These are phyloP conservation scores for Aspergillus proliferans DNA, from an alignment of 2,329 filamentous ascomycete species.

Conservation along the genomic window DNA sequence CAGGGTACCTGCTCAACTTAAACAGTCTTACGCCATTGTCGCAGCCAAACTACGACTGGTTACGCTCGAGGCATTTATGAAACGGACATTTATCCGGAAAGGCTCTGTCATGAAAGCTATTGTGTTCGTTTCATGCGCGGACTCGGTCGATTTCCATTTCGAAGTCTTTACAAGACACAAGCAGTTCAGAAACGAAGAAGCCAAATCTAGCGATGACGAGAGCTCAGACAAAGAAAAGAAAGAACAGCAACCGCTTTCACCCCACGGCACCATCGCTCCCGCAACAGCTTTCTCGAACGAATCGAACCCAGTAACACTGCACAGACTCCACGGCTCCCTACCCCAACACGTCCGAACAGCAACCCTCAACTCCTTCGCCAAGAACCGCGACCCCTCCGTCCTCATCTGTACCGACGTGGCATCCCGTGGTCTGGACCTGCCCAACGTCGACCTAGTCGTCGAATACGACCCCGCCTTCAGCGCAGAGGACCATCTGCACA, in stretches of 20 bases:
- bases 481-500: constrained; percentile 86
- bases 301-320: constrained; percentile 70
- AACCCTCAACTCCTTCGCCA: constrained; percentile 74
- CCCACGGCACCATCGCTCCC: constrained; percentile 45
- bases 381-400: constrained; percentile 67
- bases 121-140: constrained; percentile 92
- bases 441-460: constrained; percentile 87
- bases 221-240: constrained; percentile 17
- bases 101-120: constrained; percentile 96
- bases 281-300: constrained; percentile 67
- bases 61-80: constrained; percentile 75
- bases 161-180: constrained; percentile 60
- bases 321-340: constrained; percentile 87
- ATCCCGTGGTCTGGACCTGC: constrained; percentile 89
- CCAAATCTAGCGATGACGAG: constrained; percentile 16
- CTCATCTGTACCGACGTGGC: constrained; percentile 93
- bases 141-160: constrained; percentile 95
- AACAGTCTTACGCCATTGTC: constrained; percentile 82
- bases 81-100: constrained; percentile 78
- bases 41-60: constrained; percentile 88
- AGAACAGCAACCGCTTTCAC: constrained; percentile 18
- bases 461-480: constrained; percentile 96
- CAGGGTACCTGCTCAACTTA: constrained; percentile 82
- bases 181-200: constrained; percentile 16
- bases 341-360: constrained; percentile 80